phyloP scores from a whole-genome alignment of 2,329 filamentous ascomycete genomes.

The Ilyonectria mors-panacis region DNA sequence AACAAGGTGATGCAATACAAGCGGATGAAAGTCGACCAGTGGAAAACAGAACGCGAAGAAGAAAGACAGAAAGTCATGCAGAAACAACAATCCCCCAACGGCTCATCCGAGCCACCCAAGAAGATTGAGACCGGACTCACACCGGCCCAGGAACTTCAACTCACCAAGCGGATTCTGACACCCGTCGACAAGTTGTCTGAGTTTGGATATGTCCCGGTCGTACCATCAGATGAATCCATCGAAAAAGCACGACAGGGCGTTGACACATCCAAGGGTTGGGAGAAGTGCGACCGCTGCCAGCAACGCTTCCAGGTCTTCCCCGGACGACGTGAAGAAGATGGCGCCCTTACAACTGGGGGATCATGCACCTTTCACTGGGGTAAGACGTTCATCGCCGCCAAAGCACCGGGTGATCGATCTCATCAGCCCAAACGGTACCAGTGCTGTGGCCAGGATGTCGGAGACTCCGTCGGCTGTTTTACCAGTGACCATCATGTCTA shows the following conservation, averaged over 20 bases:
- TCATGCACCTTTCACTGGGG: slow-evolving; percentile 87
- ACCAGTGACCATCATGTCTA: slow-evolving; percentile 84
- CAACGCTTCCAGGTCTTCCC: slow-evolving; percentile 94
- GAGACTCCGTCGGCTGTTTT: slow-evolving; percentile 82
- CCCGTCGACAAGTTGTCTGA: slow-evolving; percentile 74
- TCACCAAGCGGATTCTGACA: slow-evolving; percentile 75
- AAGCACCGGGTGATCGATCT: slow-evolving; percentile 69
- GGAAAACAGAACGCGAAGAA: slow-evolving; percentile 73
- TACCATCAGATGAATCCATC: slow-evolving; percentile 78
- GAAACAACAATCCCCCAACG: slow-evolving; percentile 50
- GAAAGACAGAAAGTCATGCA: slow-evolving; percentile 55
- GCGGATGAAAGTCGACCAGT: slow-evolving; percentile 80
- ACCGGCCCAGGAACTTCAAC: slow-evolving; percentile 74
- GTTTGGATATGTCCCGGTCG: slow-evolving; percentile 81
- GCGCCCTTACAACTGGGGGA: slow-evolving; percentile 82
- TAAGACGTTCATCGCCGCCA: slow-evolving; percentile 73
- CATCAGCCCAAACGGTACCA: slow-evolving; percentile 75
- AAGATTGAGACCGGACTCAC: slow-evolving; percentile 79
- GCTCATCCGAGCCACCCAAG: slow-evolving; percentile 57
- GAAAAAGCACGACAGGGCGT: slow-evolving; percentile 76
- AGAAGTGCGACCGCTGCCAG: slow-evolving; percentile 89
- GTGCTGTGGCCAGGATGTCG: slow-evolving; percentile 85
- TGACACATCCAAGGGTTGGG: slow-evolving; percentile 80
- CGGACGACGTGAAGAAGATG: slow-evolving; percentile 83
- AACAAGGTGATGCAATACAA: slow-evolving; percentile 83